phyloP scores from a whole-genome alignment of 306 rosid species.

The Castanea sativa region DNA sequence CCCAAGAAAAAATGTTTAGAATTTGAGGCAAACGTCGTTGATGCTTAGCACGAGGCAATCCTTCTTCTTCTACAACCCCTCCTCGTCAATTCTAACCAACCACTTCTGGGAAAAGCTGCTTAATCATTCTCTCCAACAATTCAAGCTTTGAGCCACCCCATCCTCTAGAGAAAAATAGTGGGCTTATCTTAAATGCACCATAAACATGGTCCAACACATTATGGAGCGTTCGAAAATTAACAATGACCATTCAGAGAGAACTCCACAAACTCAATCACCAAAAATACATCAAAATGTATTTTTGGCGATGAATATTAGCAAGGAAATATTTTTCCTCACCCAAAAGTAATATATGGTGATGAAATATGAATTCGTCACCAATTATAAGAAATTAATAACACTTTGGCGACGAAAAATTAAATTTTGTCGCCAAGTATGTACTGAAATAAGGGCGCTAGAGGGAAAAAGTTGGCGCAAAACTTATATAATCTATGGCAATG shows the following conservation, averaged over 20 bases:
- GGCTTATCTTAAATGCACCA: constrained; percentile 81
- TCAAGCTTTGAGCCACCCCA: constrained; percentile 66
- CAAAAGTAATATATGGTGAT: not conserved
- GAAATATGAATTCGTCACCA: too few species aligned
- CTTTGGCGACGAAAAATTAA: too few species aligned
- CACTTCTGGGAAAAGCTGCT: too few species aligned
- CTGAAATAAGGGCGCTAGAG: accelerated
- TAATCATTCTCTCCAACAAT: too few species aligned
- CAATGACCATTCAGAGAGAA: constrained; percentile 48
- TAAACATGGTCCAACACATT: constrained; percentile 86
- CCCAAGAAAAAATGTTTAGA: constrained; percentile 51
- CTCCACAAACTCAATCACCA: not conserved
- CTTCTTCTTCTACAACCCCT: constrained; percentile 9
- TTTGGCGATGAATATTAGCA: too few species aligned
- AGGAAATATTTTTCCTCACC: too few species aligned
- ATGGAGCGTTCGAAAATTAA: constrained; percentile 79
- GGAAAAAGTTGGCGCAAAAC: too few species aligned
- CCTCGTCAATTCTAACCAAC: not conserved
- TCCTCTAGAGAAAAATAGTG: constrained; percentile 79
- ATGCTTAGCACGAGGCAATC: constrained; percentile 46
- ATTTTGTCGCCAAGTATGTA: too few species aligned
- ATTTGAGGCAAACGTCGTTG: constrained; percentile 52
- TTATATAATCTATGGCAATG: too few species aligned
- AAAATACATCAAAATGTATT: not conserved
- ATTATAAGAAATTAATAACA: too few species aligned